These are phyloP conservation scores for Dactylellina sp. DNA, from an alignment of 2,329 filamentous ascomycete species.

Conservation along the genomic window DNA sequence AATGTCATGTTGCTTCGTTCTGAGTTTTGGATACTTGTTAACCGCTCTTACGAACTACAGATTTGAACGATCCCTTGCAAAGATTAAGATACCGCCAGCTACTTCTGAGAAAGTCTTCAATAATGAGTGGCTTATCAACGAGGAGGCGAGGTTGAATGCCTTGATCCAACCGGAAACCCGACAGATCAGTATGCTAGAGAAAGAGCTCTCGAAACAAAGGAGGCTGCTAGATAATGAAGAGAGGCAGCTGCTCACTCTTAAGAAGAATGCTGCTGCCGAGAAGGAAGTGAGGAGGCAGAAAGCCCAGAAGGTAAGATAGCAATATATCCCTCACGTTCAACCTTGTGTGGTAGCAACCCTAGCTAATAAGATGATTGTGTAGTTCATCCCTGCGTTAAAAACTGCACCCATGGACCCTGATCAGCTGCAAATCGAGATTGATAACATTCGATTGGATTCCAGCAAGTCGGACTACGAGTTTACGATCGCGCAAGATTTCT, in stretches of 20 bases:
- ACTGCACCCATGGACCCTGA: constrained; percentile 50
- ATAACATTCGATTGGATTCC: constrained; percentile 47
- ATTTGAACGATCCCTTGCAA: constrained; percentile 55
- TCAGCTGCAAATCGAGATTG: constrained; percentile 51
- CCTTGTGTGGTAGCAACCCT: neutral
- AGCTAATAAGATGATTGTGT: constrained; percentile 5
- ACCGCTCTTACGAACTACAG: constrained; percentile 34
- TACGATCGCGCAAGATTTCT: constrained; percentile 44
- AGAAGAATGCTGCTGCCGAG: constrained; percentile 59
- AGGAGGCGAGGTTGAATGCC: constrained; percentile 58
- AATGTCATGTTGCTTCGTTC: too few relatives aligned
- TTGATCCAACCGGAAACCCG: constrained; percentile 58
- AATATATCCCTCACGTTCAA: neutral
- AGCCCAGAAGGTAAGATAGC: constrained; percentile 53
- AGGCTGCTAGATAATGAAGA: constrained; percentile 57
- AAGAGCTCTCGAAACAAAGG: constrained; percentile 57
- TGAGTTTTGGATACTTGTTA: neutral
- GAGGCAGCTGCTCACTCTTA: constrained; percentile 54
- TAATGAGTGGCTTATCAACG: constrained; percentile 59
- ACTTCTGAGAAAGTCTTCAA: constrained; percentile 59
- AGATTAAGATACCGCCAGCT: constrained; percentile 58
- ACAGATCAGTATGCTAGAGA: constrained; percentile 59
- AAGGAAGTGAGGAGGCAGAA: constrained; percentile 58
- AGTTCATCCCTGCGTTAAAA: constrained; percentile 48
- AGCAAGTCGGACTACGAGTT: constrained; percentile 40